Evolutionary conservation across 164 flowering plant species (phyloP).

Genomic region (Vitis amurensis): DNA sequence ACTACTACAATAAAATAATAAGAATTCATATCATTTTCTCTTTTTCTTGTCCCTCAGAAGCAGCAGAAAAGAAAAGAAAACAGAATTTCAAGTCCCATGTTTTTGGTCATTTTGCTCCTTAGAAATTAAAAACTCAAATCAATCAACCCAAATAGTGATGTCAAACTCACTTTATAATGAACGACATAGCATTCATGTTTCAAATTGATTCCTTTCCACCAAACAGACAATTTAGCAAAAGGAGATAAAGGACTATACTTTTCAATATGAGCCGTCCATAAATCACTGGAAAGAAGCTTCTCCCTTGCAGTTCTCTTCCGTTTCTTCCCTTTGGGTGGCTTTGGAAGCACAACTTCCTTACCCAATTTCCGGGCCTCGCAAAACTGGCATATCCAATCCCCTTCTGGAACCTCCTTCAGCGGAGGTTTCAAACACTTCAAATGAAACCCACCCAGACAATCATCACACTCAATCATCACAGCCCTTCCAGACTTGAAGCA

Average conservation of each 20-base stretch:
- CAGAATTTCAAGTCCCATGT: too few relatives aligned
- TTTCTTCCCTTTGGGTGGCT: slow-evolving; percentile 73
- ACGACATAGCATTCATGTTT: too few relatives aligned
- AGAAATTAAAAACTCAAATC: too few relatives aligned
- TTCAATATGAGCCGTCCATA: slow-evolving; percentile 85
- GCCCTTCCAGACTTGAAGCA: slow-evolving; percentile 67
- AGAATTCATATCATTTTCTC: not conserved
- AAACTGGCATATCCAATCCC: slow-evolving; percentile 86
- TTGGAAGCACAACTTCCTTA: slow-evolving; percentile 50
- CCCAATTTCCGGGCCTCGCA: slow-evolving; percentile 70
- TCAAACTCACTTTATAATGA: too few relatives aligned
- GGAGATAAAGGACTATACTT: slow-evolving; percentile 37
- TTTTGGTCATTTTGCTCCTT: too few relatives aligned
- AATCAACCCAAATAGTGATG: too few relatives aligned
- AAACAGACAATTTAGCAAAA: not conserved
- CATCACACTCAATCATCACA: slow-evolving; percentile 92
- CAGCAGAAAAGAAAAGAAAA: too few relatives aligned
- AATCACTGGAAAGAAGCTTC: slow-evolving; percentile 83
- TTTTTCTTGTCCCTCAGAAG: too few relatives aligned
- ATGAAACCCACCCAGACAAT: slow-evolving; percentile 89
- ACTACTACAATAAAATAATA: not conserved
- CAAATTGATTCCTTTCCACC: too few relatives aligned
- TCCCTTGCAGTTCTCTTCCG: slow-evolving; percentile 70
- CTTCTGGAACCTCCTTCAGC: slow-evolving; percentile 81
- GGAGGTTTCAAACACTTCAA: slow-evolving; percentile 88